Percentiles rank a stretch among this genome's conserved stretches.
These are phyloP conservation scores for Neopestalotiopsis sp. DNA, from an alignment of 2,329 filamentous ascomycete species.

Conservation along the genomic window DNA sequence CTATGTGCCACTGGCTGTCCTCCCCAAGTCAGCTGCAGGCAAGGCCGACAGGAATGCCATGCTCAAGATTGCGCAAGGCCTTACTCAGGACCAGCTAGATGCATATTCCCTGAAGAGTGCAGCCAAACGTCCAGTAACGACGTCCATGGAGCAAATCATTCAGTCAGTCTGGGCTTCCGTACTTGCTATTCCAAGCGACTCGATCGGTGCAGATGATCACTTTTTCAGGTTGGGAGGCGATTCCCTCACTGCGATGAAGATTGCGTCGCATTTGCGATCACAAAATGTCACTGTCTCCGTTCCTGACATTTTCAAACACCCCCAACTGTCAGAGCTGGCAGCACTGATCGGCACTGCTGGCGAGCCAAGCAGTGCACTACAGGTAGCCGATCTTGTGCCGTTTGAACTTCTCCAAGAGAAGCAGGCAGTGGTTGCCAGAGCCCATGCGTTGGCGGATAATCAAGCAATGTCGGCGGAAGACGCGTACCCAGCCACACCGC, in stretches of 20 bases:
- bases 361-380: not conserved
- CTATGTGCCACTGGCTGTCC: slow-evolving; percentile 16
- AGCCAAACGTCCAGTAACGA: slow-evolving; percentile 4
- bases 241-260: slow-evolving; percentile 24
- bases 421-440: not conserved
- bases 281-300: slow-evolving; percentile 13
- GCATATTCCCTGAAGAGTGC: slow-evolving; percentile 12
- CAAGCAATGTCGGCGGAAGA: not conserved
- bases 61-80: not conserved
- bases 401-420: not conserved
- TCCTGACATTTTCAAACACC: slow-evolving; percentile 20
- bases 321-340: slow-evolving; percentile 11
- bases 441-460: not conserved
- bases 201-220: slow-evolving; percentile 17
- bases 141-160: not conserved
- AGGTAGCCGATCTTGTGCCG: not conserved
- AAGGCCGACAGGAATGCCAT: slow-evolving; percentile 16
- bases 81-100: slow-evolving; percentile 6
- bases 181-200: slow-evolving; percentile 15
- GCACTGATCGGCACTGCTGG: not conserved
- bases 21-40: slow-evolving; percentile 15
- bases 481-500: slow-evolving; percentile 22
- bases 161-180: slow-evolving; percentile 17
- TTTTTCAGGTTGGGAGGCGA: slow-evolving; percentile 22
- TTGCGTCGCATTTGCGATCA: slow-evolving; percentile 31